Conservation (phyloP, 345 rosid species). For the Eucalyptus leucophloia region DNA sequence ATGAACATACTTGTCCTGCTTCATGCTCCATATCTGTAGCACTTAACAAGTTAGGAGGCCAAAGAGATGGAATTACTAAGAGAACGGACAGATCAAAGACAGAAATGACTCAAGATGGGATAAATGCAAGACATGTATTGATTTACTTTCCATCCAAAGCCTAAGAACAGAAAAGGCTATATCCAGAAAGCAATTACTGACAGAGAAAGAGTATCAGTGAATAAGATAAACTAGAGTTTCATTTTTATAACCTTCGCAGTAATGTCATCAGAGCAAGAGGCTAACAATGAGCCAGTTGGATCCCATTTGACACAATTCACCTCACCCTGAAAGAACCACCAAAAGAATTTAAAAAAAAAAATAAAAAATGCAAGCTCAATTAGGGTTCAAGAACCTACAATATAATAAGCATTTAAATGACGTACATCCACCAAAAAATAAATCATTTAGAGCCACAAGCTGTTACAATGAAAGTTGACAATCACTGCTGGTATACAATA, state of each 20-base stretch:
- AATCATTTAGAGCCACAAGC: neutral
- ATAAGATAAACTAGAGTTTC: neutral
- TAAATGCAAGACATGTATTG: neutral
- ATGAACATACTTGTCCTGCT: slow-evolving; percentile 67
- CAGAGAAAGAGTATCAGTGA: neutral
- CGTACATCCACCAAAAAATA: neutral
- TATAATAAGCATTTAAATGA: neutral
- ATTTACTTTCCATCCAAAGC: neutral
- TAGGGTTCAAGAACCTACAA: neutral
- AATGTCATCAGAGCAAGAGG: slow-evolving; percentile 96
- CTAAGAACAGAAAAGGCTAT: neutral
- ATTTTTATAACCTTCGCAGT: slow-evolving; percentile 70
- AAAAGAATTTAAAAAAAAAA: neutral
- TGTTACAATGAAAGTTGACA: neutral
- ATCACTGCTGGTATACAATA: neutral
- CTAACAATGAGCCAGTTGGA: slow-evolving; percentile 86
- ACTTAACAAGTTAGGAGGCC: neutral
- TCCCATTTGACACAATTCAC: slow-evolving; percentile 99
- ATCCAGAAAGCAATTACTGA: neutral
- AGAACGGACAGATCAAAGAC: neutral
- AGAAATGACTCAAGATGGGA: neutral
- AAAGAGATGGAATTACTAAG: neutral
- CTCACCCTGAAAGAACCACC: slow-evolving; percentile 58
- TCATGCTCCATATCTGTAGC: slow-evolving; percentile 76
- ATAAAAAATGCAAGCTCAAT: neutral